Evolutionary conservation across 228 moss, liverwort and hornwort genomes (phyloP), one percentile per base, ranked within the genome.

Genomic region (Sphagnum fallax): DNA sequence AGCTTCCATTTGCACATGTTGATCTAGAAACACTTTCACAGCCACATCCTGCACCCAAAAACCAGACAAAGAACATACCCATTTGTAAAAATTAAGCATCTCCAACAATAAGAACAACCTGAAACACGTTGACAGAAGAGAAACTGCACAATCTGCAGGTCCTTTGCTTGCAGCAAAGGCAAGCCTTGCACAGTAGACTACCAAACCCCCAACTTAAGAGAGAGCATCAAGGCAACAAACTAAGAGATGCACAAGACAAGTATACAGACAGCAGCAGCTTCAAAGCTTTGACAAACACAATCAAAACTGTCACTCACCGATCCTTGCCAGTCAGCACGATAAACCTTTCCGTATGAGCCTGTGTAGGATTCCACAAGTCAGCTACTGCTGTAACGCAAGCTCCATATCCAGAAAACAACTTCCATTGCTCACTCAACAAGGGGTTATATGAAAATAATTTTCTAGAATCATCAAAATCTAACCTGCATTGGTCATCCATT

Each of bases 311-410:
- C 49, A 79, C 87, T 91, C 77, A 97, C 93, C 81, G 97, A 98
- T 10, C 93, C 93, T 82, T 98, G 93, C 93, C 97, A 98, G 78
- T 98, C 97, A 7, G 86, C 97, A 61, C 97, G 93, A 86, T 86
- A 93, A 5, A 98, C 97, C 77, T 91, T 93, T 48, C 97, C 97
- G 75, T 90, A 98, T 62, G 97, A 98, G 8, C 97, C 93, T 93
- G 82, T 50, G 71, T 32, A 32, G 32, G 32, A 32, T 32, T 32
- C 32, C 32, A 32, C 32, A 32, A 32, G 32, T 32, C 32, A 32
- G 32, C 65, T 6, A 47, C 62, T 47, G 6, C 10, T 10, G 11
- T 6, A 7, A 62, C 0, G 5, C 16, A 7, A 10, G 62, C 62
- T 6, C 47, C 62, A 62, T 5, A 47, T 16, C 62, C 62, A 6